Base-by-base conservation (phyloP, 2,329 filamentous ascomycete species). In the Penicillium sp. region DNA sequence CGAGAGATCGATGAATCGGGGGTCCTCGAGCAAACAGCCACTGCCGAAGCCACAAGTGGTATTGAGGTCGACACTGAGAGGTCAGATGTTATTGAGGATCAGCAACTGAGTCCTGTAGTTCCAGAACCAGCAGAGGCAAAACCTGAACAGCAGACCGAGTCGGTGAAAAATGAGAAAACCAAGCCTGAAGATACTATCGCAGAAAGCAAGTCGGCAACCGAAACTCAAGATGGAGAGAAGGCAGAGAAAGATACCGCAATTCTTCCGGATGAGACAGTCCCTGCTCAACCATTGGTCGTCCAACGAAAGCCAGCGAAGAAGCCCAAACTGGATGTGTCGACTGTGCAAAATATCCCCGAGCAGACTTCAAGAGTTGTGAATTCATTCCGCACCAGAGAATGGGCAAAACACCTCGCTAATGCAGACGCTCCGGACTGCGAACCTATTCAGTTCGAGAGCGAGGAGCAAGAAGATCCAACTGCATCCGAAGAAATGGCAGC, bases 361-460 rank as follows among this genome's bases (percentile, higher is more conserved):
- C 85, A 86, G 13, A 75, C 92, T 33, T 95, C 92, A 1, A 88
- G 85, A 59, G 84, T 96, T 9, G 89, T 92, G 1, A 79, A 91
- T 71, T 90, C 89, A 0, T 96, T 95, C 70, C 86, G 93, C 56
- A 97, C 92, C 1, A 96, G 96, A 63, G 93, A 98, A 76, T 98
- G 93, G 93, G 91, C 92, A 0, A 97, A 96, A 72, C 91, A 96
- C 72, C 81, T 96, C 11, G 86, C 87, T 61, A 79, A 84, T 43
- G 92, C 93, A 7, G 93, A 97, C 16, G 77, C 79, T 5, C 91
- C 91, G 1, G 82, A 86, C 2, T 72, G 81, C 71, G 68, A 81
- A 60, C 72, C 66, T 4, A 61, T 71, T 9, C 39, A 81, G 65
- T 57, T 75, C 66, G 60, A 76, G 61, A 63, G 69, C 19, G 69